Percentiles rank a stretch among this genome's conserved stretches.
Evolutionary conservation across 1,139 yeast genomes (phyloP).

Genomic region (Geotrichum candidum): DNA sequence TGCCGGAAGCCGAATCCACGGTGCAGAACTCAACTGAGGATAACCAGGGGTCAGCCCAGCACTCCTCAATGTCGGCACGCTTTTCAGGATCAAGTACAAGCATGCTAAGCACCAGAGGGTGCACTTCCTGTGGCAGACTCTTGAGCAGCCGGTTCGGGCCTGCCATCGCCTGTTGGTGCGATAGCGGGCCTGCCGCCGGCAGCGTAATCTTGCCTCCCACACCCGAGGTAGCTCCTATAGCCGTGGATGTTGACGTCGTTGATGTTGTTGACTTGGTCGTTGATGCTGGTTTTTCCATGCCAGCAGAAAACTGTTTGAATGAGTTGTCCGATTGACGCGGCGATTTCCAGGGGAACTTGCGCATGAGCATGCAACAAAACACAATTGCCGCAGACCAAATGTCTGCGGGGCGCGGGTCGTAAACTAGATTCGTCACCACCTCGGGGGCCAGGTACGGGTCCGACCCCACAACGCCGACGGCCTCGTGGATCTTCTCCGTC

Average conservation of each 20-base stretch:
- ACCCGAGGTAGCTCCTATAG: slow-evolving; percentile 1
- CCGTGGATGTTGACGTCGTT: background rate
- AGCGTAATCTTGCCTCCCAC: slow-evolving; percentile 1
- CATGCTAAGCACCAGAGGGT: slow-evolving; percentile 32
- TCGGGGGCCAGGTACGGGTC: slow-evolving; percentile 96
- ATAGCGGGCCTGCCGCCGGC: slow-evolving; percentile 17
- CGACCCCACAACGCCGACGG: slow-evolving; percentile 89
- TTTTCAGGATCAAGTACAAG: slow-evolving; percentile 33
- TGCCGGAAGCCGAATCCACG: slow-evolving; percentile 32
- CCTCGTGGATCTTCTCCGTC: slow-evolving; percentile 68
- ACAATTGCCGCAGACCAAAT: slow-evolving; percentile 93
- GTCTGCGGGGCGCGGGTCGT: slow-evolving; percentile 91
- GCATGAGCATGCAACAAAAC: slow-evolving; percentile 88
- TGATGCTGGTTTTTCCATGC: slow-evolving; percentile 25
- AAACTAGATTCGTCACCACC: slow-evolving; percentile 71
- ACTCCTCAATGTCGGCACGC: slow-evolving; percentile 77
- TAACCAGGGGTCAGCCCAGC: slow-evolving; percentile 77
- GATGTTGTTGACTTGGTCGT: slow-evolving; percentile 3
- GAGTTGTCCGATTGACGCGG: slow-evolving; percentile 84
- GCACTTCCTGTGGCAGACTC: slow-evolving; percentile 34
- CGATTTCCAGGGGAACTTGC: slow-evolving; percentile 94
- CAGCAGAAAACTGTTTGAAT: slow-evolving; percentile 51
- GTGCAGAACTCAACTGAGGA: slow-evolving; percentile 49
- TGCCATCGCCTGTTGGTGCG: background rate
- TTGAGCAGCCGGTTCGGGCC: slow-evolving; percentile 32